Percentiles rank a stretch among this genome's conserved stretches.
These are phyloP conservation scores for Syzygium aromaticum DNA, from an alignment of 345 rosid species.

Conservation along the genomic window DNA sequence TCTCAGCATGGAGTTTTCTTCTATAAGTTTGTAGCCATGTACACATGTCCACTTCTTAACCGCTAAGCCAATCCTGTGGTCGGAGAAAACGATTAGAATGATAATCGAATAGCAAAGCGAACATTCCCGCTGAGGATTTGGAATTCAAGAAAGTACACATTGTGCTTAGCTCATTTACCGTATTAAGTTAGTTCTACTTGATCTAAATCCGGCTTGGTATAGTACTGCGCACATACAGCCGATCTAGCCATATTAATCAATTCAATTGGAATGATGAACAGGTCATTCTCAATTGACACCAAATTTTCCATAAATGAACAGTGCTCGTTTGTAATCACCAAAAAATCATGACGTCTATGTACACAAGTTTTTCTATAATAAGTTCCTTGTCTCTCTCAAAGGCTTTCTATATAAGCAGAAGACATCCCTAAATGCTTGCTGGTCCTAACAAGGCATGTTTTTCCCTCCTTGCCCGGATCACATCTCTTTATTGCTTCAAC, in stretches of 20 bases:
- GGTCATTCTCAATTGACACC: background rate
- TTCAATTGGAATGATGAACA: background rate
- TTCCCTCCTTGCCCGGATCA: background rate
- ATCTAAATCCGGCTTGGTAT: background rate
- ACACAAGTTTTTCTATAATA: background rate
- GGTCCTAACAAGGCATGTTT: background rate
- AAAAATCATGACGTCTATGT: background rate
- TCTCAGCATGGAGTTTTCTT: background rate
- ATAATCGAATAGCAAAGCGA: background rate
- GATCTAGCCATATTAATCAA: background rate
- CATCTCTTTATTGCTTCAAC: background rate
- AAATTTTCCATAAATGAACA: background rate
- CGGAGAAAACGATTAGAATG: background rate
- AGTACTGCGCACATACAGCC: background rate
- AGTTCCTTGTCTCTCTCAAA: background rate
- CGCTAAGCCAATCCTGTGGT: background rate
- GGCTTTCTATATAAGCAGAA: background rate
- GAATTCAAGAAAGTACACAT: background rate
- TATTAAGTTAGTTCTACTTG: background rate
- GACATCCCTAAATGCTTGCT: background rate
- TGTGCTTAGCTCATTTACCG: background rate
- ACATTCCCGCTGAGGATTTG: background rate
- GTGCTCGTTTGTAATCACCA: background rate
- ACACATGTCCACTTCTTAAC: background rate
- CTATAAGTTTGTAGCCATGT: background rate